Percentiles rank a stretch among this genome's conserved stretches.
Conservation (phyloP, 768 basidiomycete species). For the Pilatotrama ljubarskyi region DNA sequence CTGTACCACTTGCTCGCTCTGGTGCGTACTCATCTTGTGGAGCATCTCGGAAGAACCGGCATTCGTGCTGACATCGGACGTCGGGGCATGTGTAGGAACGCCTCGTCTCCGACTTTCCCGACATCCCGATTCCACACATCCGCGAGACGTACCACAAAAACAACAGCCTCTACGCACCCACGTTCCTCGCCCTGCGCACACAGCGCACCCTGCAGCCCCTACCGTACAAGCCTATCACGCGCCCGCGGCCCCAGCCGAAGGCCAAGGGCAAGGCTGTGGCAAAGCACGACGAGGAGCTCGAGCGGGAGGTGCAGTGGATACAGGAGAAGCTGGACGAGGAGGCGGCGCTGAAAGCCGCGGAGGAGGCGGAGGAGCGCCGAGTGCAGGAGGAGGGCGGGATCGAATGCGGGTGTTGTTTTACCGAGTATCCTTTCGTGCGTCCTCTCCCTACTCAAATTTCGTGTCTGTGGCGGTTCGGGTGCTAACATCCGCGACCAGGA, state of each 20-base stretch:
- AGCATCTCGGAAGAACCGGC: no score
- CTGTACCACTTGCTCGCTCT: slow-evolving; percentile 54
- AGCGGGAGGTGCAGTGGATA: slow-evolving; percentile 48
- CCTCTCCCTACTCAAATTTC: not conserved
- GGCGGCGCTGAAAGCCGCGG: slow-evolving; percentile 30
- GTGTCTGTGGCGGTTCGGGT: no score
- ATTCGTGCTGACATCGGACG: no score
- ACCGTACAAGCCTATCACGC: slow-evolving; percentile 38
- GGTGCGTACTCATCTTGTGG: slow-evolving; percentile 35
- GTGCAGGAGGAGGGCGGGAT: slow-evolving; percentile 56
- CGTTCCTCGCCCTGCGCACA: slow-evolving; percentile 52
- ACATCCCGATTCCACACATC: slow-evolving; percentile 56
- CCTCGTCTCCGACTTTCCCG: slow-evolving; percentile 58
- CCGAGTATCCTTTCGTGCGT: slow-evolving; percentile 68
- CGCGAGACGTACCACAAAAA: slow-evolving; percentile 41
- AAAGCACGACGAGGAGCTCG: slow-evolving; percentile 46
- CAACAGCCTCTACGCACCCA: slow-evolving; percentile 62
- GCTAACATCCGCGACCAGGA: slow-evolving; percentile 43
- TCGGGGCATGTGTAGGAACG: slow-evolving; percentile 39
- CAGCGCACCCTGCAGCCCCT: slow-evolving; percentile 34
- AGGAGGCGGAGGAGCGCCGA: slow-evolving; percentile 38
- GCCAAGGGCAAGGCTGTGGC: slow-evolving; percentile 42
- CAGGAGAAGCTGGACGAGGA: slow-evolving; percentile 35
- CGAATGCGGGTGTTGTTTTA: slow-evolving; percentile 89
- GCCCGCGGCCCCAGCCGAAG: slow-evolving; percentile 32